Base-by-base conservation (phyloP, 345 rosid species). In the Cardamine occulta region DNA sequence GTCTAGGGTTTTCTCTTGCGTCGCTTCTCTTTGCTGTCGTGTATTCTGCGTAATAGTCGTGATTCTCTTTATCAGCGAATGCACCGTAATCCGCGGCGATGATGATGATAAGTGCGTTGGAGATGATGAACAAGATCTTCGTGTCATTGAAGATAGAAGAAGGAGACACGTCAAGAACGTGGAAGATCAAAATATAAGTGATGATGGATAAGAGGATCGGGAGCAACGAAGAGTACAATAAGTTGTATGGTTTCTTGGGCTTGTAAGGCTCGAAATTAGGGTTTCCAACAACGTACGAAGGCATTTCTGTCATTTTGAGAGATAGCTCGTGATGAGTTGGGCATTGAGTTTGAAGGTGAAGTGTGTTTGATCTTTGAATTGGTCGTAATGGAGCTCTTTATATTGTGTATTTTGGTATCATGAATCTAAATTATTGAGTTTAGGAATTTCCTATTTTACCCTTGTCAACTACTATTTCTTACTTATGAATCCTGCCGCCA, bases 21-120 rank as follows among this genome's bases (percentile, higher is more conserved):
- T 21, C 8, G 17, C 31, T 70, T 55, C 66, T 77, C 80, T 13
- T 70, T 0, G 24, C 32, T 1, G 74, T 68, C 13, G 29, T 13
- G 63, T 63, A 77, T 28, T 77, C 76, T 34, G 8, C 60, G 71
- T 77, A 63, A 13, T 45, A 37, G 8, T 77, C 66, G 61, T 45
- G 15, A 4, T 37, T 37, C 35, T 70, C 72, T 44, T 59, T 55
- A 59, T 64, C 13, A 19, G 77, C 7, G 49, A 78, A 78, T 18
- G 49, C 68, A 21, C 81, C 68, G 49, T 77, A 77, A 72, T 77
- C 77, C 0, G 77, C 77, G 0, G 76, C 77, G 18, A 72, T 77
- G 37, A 77, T 58, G 45, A 77, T 37, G 49, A 77, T 66, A 58
- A 77, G 77, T 7, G 67, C 56, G 75, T 77, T 77, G 14, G 77